Conservation (phyloP, 2,329 filamentous ascomycete genomes). For the Colletotrichum lini region DNA sequence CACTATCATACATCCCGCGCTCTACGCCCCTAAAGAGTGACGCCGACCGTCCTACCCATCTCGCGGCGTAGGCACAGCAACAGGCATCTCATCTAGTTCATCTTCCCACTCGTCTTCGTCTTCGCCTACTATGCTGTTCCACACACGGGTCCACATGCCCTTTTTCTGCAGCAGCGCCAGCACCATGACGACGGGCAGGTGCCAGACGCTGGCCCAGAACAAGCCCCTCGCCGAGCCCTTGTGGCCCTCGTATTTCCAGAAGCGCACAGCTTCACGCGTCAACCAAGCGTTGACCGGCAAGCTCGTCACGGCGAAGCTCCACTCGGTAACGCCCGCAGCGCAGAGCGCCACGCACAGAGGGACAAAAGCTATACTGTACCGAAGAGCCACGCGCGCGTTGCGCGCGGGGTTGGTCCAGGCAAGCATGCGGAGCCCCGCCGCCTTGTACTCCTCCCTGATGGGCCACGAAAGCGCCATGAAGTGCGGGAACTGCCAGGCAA, state of each 20-base stretch:
- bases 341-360: conserved; percentile 88
- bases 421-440: conserved; percentile 79
- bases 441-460: conserved; percentile 90
- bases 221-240: conserved; percentile 85
- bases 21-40: neutral
- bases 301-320: conserved; percentile 86
- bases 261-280: conserved; percentile 81
- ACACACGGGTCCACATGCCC: conserved; percentile 89
- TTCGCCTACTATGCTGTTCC: conserved; percentile 75
- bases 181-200: conserved; percentile 90
- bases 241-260: conserved; percentile 84
- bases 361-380: conserved; percentile 89
- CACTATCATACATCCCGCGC: conserved; percentile 33
- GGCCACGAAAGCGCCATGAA: conserved; percentile 95
- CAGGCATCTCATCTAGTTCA: conserved; percentile 64
- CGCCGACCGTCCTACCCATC: conserved; percentile 10
- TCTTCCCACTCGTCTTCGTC: conserved; percentile 68
- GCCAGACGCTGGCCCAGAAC: conserved; percentile 99
- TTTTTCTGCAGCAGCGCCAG: conserved; percentile 94
- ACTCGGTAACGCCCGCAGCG: conserved; percentile 85
- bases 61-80: conserved; percentile 14
- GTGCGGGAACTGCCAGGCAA: conserved; percentile 98
- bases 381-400: conserved; percentile 88
- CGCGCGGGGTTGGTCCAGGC: conserved; percentile 88
- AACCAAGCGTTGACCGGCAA: conserved; percentile 90